Percentiles rank a stretch among this genome's conserved stretches.
Evolutionary conservation across 2,329 filamentous ascomycete species (phyloP).

Genomic region (Stromatinia cepivora): DNA sequence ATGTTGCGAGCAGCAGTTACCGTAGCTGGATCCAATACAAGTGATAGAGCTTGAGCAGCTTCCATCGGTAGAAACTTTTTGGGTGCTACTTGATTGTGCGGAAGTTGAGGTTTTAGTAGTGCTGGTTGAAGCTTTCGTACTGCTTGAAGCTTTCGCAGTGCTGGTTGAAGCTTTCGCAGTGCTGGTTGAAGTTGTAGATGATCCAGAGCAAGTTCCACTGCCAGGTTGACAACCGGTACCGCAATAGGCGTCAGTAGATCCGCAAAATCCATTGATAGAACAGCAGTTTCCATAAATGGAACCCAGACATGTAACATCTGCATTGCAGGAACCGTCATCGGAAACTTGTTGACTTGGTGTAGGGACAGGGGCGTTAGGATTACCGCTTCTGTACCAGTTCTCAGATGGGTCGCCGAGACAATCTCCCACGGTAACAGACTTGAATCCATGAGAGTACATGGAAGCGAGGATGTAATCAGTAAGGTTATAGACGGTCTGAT

Average conservation of each 20-base stretch:
- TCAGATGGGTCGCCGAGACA: conserved; percentile 48
- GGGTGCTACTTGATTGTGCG: background rate
- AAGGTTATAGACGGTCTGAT: conserved; percentile 42
- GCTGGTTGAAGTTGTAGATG: conserved; percentile 7
- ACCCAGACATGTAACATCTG: conserved; percentile 27
- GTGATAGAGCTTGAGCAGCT: conserved; percentile 33
- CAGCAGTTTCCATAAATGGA: conserved; percentile 29
- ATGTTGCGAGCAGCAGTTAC: conserved; percentile 39
- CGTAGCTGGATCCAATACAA: conserved; percentile 33
- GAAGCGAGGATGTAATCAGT: conserved; percentile 41
- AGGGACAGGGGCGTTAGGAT: conserved; percentile 17
- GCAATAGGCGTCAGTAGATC: conserved; percentile 27
- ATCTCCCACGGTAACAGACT: conserved; percentile 49
- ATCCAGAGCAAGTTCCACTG: conserved; percentile 18
- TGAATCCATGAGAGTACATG: conserved; percentile 43
- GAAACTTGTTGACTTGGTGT: conserved; percentile 19
- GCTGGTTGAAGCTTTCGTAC: background rate
- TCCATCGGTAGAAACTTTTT: conserved; percentile 26
- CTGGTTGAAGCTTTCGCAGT: background rate
- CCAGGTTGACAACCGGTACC: conserved; percentile 26
- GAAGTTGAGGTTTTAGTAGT: conserved; percentile 19
- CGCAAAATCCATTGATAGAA: conserved; percentile 28
- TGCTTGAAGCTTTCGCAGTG: too few species aligned
- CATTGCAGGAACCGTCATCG: conserved; percentile 28
- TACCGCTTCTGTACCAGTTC: conserved; percentile 46